These are phyloP conservation scores for Phalaenopsis equestris DNA, from an alignment of 106 monocot species.

Conservation along the genomic window DNA sequence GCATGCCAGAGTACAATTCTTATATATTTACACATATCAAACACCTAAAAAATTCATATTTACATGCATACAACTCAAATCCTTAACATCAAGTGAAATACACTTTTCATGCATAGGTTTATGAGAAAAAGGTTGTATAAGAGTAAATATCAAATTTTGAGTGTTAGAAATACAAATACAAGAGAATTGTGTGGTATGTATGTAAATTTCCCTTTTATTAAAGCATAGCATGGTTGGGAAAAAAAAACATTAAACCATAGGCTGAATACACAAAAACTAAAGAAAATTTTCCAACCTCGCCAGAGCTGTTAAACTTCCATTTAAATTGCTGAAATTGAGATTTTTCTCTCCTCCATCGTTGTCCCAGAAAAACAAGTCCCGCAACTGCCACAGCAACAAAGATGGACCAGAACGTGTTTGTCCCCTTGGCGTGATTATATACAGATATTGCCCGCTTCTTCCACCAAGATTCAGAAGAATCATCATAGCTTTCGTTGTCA, in stretches of 20 bases:
- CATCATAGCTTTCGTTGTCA: conserved; percentile 20
- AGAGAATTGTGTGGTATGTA: not conserved
- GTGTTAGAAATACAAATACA: not conserved
- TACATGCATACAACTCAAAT: too few relatives aligned
- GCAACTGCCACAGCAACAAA: conserved; percentile 54
- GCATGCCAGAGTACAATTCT: too few relatives aligned
- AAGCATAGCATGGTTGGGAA: not conserved
- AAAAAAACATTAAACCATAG: not conserved
- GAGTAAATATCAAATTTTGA: too few relatives aligned
- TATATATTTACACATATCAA: too few relatives aligned
- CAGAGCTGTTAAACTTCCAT: conserved; percentile 18
- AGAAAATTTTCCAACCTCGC: conserved; percentile 27
- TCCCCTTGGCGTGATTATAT: conserved; percentile 44
- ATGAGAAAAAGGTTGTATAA: too few relatives aligned
- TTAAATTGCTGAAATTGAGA: conserved; percentile 45
- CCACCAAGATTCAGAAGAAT: conserved; percentile 53
- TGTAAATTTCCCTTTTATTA: too few relatives aligned
- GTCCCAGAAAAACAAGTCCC: conserved; percentile 53
- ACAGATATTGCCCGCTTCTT: conserved; percentile 33
- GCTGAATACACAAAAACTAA: not conserved
- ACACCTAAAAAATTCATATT: too few relatives aligned
- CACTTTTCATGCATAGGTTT: too few relatives aligned
- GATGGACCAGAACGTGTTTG: conserved; percentile 55
- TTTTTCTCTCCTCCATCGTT: conserved; percentile 43
- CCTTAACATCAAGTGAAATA: too few relatives aligned